Evolutionary conservation across 305 asterid species (phyloP), one percentile per base, ranked within the genome.

Genomic region (Fraxinus dipetala): DNA sequence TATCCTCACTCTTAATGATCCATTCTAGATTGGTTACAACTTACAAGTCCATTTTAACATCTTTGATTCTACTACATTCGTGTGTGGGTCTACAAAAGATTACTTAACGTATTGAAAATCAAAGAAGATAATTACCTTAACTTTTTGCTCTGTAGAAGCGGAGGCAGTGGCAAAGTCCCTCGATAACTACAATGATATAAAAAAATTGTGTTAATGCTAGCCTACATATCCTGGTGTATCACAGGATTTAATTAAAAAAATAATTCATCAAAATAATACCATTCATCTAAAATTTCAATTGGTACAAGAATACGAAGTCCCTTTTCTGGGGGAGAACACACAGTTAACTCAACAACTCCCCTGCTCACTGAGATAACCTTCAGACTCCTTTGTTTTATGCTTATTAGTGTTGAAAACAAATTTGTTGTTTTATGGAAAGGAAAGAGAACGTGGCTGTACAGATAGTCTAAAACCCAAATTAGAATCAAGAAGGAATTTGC

Each of bases 91-190:
- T 24, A 32, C 35, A 18, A 4, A 72, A 56, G 2, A n/a, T 79
- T 85, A 92, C 96, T 97, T 93, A 91, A 94, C 87, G 78, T 91
- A 13, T 76, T 31, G 51, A 51, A 14, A 11, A 43, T 65, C 61
- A 30, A 43, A 54, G 70, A 40, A n/a, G 77, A 77, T 14, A 9
- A 26, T 79, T 85, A 93, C 98, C 99, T 94, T 92, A 61, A 94
- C 86, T 79, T 93, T 94, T 85, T 87, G 85, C 86, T 91, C 93
- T 83, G 90, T 91, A 5, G 85, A 82, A 7, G 94, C 90, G 51
- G 98, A 67, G 13, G 76, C 84, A 63, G 89, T 86, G 1, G 94
- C 91, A 85, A 84, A 93, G 87, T 80, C 88, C 91, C 96, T 93
- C 48, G 89, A 78, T 70, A 87, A 83, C 97, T 91, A 91, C 90